These are phyloP conservation scores for Yamadazyma endophytica DNA, from an alignment of 805 yeast genomes.

Conservation along the genomic window DNA sequence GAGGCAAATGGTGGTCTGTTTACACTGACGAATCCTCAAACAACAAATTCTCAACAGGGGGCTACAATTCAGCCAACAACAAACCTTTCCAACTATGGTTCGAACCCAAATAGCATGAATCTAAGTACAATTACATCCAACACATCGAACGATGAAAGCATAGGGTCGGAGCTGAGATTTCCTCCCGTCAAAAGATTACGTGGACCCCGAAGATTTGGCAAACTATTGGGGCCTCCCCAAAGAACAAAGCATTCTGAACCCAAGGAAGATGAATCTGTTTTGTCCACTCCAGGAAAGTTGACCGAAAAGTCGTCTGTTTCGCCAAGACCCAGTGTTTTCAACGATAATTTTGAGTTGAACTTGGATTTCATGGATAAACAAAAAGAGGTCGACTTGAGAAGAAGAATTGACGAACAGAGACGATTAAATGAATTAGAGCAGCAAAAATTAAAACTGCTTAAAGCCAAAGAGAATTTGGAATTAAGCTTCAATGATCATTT, in stretches of 20 bases:
- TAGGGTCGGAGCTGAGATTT: slow-evolving; percentile 3
- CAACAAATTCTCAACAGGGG: background rate
- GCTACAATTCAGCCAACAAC: slow-evolving; percentile 1
- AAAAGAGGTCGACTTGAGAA: slow-evolving; percentile 20
- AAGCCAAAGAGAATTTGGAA: slow-evolving; percentile 1
- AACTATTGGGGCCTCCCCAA: slow-evolving; percentile 48
- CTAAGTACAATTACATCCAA: background rate
- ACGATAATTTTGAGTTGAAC: no score
- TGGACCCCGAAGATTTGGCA: slow-evolving; percentile 34
- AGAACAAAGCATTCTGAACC: slow-evolving; percentile 26
- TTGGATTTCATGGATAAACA: slow-evolving; percentile 13
- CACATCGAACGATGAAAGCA: slow-evolving; percentile 1
- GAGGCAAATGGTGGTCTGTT: no score
- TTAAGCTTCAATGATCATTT: no score
- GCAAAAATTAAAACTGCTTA: no score
- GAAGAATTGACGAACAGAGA: slow-evolving; percentile 23
- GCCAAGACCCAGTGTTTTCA: no score
- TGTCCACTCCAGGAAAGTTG: no score
- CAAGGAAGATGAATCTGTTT: no score
- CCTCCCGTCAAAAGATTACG: slow-evolving; percentile 25
- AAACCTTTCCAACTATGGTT: slow-evolving; percentile 4
- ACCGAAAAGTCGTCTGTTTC: no score
- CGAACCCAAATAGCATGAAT: slow-evolving; percentile 4
- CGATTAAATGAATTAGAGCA: slow-evolving; percentile 13
- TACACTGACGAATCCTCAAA: no score